phyloP scores from a whole-genome alignment of 1,284 basidiomycete genomes.

The Fomitopsis schrenkii region DNA sequence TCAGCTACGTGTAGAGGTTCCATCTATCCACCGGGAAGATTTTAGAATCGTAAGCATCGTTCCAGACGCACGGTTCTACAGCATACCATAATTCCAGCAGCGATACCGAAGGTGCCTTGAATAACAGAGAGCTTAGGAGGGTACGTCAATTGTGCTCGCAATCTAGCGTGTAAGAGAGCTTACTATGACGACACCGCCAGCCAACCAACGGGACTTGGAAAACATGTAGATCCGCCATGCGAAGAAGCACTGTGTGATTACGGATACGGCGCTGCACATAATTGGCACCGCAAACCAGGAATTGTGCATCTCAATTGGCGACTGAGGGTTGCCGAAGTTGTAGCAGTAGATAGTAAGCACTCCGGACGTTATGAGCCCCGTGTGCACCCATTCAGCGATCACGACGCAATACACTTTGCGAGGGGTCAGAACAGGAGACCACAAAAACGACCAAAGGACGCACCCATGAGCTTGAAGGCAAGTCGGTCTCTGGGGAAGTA shows the following conservation, averaged over 20 bases:
- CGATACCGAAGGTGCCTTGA: background rate
- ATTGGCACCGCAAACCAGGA: slow-evolving; percentile 13
- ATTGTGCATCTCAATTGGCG: slow-evolving; percentile 4
- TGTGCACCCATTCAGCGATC: slow-evolving; percentile 11
- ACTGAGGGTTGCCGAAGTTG: slow-evolving; percentile 8
- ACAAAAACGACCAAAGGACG: background rate
- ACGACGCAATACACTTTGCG: slow-evolving; percentile 10
- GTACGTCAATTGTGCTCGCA: too few species aligned
- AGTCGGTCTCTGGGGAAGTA: slow-evolving; percentile 6
- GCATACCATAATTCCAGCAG: background rate
- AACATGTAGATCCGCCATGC: slow-evolving; percentile 15
- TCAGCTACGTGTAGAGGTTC: background rate
- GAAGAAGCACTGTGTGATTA: slow-evolving; percentile 8
- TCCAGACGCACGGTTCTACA: too few species aligned
- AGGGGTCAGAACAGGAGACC: background rate
- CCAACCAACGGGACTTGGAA: slow-evolving; percentile 8
- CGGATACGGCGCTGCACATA: slow-evolving; percentile 10
- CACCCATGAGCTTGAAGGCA: slow-evolving; percentile 5
- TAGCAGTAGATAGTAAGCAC: slow-evolving; percentile 9
- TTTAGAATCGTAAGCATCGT: too few species aligned
- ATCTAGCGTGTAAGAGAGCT: background rate
- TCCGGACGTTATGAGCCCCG: slow-evolving; percentile 7
- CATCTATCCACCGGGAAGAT: background rate
- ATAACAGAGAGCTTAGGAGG: background rate
- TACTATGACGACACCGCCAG: slow-evolving; percentile 3